These are phyloP conservation scores for Spergularia marina DNA, from an alignment of 148 eudicot genomes.

Conservation along the genomic window DNA sequence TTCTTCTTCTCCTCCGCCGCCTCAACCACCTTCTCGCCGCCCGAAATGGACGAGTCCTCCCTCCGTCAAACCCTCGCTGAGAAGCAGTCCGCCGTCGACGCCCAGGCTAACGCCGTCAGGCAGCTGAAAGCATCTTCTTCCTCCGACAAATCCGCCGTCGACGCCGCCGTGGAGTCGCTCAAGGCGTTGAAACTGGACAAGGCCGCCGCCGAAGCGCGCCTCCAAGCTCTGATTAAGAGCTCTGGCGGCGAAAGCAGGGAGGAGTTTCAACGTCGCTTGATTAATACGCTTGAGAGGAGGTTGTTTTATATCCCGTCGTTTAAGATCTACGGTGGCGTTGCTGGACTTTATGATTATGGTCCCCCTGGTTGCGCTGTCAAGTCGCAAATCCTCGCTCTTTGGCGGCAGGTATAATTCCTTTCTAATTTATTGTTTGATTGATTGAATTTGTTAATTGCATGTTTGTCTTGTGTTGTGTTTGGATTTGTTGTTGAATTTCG, in stretches of 20 bases:
- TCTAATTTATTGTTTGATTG: neutral
- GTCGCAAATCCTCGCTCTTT: constrained; percentile 85
- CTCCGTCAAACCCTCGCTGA: constrained; percentile 42
- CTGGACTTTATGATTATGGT: constrained; percentile 87
- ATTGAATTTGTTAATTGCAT: neutral
- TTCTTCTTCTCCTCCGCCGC: neutral
- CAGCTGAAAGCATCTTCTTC: constrained; percentile 35
- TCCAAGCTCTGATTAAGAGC: constrained; percentile 25
- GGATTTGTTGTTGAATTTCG: neutral
- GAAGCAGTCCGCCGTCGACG: constrained; percentile 40
- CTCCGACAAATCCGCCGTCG: constrained; percentile 34
- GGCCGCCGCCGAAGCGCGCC: constrained; percentile 28
- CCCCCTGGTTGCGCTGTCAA: constrained; percentile 97
- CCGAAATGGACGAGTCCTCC: constrained; percentile 28
- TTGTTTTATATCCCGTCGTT: constrained; percentile 78
- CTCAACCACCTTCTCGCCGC: neutral
- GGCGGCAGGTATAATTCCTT: constrained; percentile 66
- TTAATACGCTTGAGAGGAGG: constrained; percentile 81
- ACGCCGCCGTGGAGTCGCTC: constrained; percentile 41
- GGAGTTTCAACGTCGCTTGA: constrained; percentile 56
- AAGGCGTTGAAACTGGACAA: constrained; percentile 41
- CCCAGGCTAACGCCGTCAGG: constrained; percentile 40
- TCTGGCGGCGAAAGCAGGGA: constrained; percentile 39
- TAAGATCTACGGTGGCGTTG: constrained; percentile 92
- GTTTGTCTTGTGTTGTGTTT: neutral